A percentile compares a stretch with the other conserved stretches of the same genome.
phyloP scores from a whole-genome alignment of 441 rosid species.

The Aleurites moluccanus region DNA sequence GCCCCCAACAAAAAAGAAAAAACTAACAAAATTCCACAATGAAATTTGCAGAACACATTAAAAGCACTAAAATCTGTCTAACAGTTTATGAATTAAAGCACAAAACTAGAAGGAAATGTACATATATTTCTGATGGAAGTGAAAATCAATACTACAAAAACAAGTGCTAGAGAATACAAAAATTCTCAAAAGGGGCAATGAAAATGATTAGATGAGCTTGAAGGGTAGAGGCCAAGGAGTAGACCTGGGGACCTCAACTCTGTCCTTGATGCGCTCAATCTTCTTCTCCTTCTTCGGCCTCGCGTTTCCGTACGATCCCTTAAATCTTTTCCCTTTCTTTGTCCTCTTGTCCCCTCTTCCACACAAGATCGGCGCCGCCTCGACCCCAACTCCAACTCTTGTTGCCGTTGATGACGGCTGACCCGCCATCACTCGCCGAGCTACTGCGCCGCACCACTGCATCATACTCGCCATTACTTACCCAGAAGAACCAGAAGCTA shows the following conservation, averaged over 20 bases:
- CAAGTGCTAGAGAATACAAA: not conserved
- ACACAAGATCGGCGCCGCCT: slow-evolving; percentile 51
- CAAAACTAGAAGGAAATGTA: not conserved
- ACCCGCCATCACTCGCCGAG: slow-evolving; percentile 49
- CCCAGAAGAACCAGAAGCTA: too few species aligned
- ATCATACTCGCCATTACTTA: slow-evolving; percentile 50
- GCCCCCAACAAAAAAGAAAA: not conserved
- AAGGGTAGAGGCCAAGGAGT: slow-evolving; percentile 99
- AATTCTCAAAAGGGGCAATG: not conserved
- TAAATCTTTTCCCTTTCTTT: slow-evolving; percentile 89
- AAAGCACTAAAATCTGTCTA: not conserved
- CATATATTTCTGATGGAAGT: not conserved
- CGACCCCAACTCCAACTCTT: slow-evolving; percentile 19
- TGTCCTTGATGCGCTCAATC: slow-evolving; percentile 87
- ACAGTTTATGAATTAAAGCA: not conserved
- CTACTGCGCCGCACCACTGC: slow-evolving; percentile 66
- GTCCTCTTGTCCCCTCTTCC: slow-evolving; percentile 96
- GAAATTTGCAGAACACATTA: not conserved
- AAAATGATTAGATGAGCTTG: slow-evolving; percentile 65
- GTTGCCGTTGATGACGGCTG: slow-evolving; percentile 22
- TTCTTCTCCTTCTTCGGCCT: slow-evolving; percentile 92
- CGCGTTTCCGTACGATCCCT: slow-evolving; percentile 82
- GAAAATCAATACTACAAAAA: not conserved
- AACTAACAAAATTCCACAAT: not conserved
- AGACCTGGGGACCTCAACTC: slow-evolving; percentile 87